Conservation (phyloP, 2,329 filamentous ascomycete genomes). For the Fusarium redolens region DNA sequence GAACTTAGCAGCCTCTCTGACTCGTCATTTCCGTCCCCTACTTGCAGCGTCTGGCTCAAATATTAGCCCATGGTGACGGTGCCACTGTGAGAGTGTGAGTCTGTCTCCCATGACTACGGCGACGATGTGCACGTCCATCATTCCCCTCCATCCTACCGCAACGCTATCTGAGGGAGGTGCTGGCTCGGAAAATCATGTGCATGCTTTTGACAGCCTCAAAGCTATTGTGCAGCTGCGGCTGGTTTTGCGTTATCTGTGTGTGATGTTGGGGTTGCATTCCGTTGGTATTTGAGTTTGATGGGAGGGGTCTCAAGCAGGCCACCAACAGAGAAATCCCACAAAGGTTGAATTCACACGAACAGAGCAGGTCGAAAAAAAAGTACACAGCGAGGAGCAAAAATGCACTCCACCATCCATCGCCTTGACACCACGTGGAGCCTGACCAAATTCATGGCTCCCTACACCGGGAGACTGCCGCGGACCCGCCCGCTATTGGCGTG, state of each 20-base stretch:
- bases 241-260: not conserved
- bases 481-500: conserved; percentile 41
- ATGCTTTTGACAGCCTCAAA: not conserved
- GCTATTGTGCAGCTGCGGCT: not conserved
- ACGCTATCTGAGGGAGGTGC: not conserved
- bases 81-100: not conserved
- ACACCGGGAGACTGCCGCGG: conserved; percentile 46
- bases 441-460: conserved; percentile 41
- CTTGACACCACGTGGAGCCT: conserved; percentile 46
- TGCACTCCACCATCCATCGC: conserved; percentile 40
- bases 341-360: not conserved
- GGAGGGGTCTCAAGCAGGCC: not conserved
- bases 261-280: conserved; percentile 16
- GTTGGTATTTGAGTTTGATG: conserved; percentile 3
- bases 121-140: conserved; percentile 2
- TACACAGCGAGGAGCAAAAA: conserved; percentile 7
- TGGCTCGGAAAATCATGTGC: not conserved
- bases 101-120: conserved; percentile 1
- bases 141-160: not conserved
- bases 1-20: not conserved
- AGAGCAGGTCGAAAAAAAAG: conserved; percentile 1
- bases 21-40: not conserved
- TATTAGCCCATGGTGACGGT: not conserved
- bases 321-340: conserved; percentile 6
- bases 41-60: not conserved